Evolutionary conservation across 2,329 filamentous ascomycete genomes (phyloP), one percentile per base, ranked within the genome.

Genomic region (Fusarium napiforme): DNA sequence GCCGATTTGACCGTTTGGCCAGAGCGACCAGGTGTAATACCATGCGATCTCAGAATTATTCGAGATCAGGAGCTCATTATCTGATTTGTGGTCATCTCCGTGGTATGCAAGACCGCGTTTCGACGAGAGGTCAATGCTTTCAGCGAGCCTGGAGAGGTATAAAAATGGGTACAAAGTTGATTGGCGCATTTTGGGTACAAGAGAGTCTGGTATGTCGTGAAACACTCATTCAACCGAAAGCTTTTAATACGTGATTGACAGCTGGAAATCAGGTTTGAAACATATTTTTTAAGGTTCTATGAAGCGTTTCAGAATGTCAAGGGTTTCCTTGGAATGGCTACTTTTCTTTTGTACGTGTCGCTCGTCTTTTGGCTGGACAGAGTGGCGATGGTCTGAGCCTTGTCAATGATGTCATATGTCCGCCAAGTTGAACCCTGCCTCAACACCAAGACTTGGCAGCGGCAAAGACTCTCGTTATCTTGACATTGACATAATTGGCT

Each of bases 1-100:
- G n/a, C 75, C 73, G 4, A 81, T 72, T 16, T 68, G 58, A 2
- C 73, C 55, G 0, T 80, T 75, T 3, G 79, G 76, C 65, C 78
- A 77, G 2, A 80, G 78, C 1, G 83, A 83, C 83, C 83, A 85
- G 0, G 82, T 85, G 60, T 84, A 85, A 69, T 85, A 85, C 83
- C 83, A 85, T 0, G 78, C 73, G 18, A 85, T 79, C 11, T 81
- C 76, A 0, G 83, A 84, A 30, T 81, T 76, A 21, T 78, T 75
- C 0, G 83, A 84, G 3, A 81, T 63, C 2, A 85, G 61, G 2
- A 84, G 73, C n/a, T 78, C 64, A 45, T 78, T 79, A 60, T 85
- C 83, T 1, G 79, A 68, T 19, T 77, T 47, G 18, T 78, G 74
- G 7, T 76, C 65, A n/a, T 78, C 77, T 18, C 73, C 77, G 7